Evolutionary conservation across 257 asterid species (phyloP).

Genomic region (Lithospermum erythrorhizon): DNA sequence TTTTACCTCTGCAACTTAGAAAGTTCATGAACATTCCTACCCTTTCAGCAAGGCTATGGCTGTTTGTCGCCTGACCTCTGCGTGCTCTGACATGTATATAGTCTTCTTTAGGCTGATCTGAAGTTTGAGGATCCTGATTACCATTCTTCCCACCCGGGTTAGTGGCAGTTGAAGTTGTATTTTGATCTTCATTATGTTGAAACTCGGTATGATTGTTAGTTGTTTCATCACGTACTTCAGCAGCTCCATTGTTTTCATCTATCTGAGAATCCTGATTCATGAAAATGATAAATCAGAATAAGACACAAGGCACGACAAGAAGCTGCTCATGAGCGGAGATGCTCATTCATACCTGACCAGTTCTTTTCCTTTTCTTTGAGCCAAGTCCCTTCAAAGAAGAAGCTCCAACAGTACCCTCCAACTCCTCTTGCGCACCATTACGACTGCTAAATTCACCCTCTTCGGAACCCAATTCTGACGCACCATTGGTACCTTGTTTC

Average conservation of each 20-base stretch:
- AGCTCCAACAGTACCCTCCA: slow-evolving; percentile 25
- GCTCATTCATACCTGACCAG: slow-evolving; percentile 34
- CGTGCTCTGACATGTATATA: slow-evolving; percentile 80
- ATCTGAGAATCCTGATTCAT: slow-evolving; percentile 33
- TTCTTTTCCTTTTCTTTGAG: slow-evolving; percentile 74
- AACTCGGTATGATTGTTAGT: slow-evolving; percentile 27
- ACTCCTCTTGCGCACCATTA: slow-evolving; percentile 40
- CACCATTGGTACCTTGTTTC: slow-evolving; percentile 26
- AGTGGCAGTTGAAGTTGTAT: slow-evolving; percentile 19
- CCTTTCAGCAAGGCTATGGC: slow-evolving; percentile 99
- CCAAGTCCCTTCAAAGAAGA: slow-evolving; percentile 39
- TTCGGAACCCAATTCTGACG: slow-evolving; percentile 45
- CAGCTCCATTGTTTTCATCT: slow-evolving; percentile 33
- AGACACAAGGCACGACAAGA: not conserved
- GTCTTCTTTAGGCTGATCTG: slow-evolving; percentile 71
- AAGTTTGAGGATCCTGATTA: slow-evolving; percentile 60
- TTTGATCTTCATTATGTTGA: slow-evolving; percentile 42
- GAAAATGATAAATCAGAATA: slow-evolving; percentile 5
- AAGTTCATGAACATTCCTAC: slow-evolving; percentile 23
- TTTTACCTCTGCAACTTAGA: not conserved
- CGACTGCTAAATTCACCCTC: slow-evolving; percentile 64
- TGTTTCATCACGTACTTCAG: slow-evolving; percentile 23
- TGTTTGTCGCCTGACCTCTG: slow-evolving; percentile 94
- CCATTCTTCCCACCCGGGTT: slow-evolving; percentile 51
- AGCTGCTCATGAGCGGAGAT: not conserved